phyloP scores from a whole-genome alignment of 305 asterid species.

The Fraxinus latifolia region DNA sequence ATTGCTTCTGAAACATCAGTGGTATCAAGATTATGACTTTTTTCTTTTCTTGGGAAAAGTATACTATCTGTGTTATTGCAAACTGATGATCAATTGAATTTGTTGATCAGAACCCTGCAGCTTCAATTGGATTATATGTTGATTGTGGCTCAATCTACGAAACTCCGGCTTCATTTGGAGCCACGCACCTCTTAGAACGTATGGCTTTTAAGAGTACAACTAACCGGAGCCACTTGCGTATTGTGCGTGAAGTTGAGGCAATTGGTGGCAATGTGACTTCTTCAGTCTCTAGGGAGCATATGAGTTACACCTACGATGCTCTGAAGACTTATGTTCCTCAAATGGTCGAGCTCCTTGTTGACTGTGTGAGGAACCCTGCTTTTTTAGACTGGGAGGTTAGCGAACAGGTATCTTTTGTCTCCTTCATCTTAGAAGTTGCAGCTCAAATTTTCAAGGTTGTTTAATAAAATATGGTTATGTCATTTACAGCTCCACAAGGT shows the following conservation, averaged over 20 bases:
- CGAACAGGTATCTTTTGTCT: conserved; percentile 63
- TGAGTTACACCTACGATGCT: conserved; percentile 77
- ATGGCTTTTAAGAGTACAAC: conserved; percentile 89
- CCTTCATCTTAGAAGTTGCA: conserved; percentile 5
- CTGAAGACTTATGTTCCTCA: conserved; percentile 75
- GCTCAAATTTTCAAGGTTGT: conserved; percentile 12
- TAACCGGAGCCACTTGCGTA: conserved; percentile 78
- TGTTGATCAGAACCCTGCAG: conserved; percentile 65
- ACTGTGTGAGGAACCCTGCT: conserved; percentile 81
- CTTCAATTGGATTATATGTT: conserved; percentile 82
- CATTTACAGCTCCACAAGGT: conserved; percentile 65
- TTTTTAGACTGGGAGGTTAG: conserved; percentile 95
- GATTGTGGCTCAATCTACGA: conserved; percentile 87
- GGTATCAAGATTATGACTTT: conserved; percentile 40
- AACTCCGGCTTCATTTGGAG: conserved; percentile 70
- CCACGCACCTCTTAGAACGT: conserved; percentile 84
- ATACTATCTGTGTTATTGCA: not conserved
- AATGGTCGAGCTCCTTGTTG: conserved; percentile 92
- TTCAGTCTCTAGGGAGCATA: conserved; percentile 86
- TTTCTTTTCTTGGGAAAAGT: not conserved
- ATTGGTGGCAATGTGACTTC: conserved; percentile 82
- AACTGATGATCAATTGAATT: conserved; percentile 17
- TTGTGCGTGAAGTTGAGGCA: conserved; percentile 92
- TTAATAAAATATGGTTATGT: conserved; percentile 12
- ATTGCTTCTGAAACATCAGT: conserved; percentile 78